Conservation (phyloP, 2,329 filamentous ascomycete genomes). For the Colletotrichum chrysophilum region DNA sequence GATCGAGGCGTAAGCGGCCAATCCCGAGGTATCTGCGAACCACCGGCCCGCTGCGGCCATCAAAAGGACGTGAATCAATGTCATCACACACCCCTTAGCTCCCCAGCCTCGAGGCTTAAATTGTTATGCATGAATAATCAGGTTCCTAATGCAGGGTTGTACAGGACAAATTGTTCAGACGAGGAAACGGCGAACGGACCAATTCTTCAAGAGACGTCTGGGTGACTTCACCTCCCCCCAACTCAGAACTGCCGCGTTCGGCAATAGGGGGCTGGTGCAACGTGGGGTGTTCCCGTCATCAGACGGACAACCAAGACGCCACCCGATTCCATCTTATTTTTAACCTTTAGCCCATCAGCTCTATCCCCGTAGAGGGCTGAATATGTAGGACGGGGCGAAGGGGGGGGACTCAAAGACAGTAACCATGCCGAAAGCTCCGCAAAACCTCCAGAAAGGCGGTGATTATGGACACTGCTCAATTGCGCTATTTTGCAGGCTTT, state of each 20-base stretch:
- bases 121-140: conserved; percentile 1
- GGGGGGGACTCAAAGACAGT: neutral
- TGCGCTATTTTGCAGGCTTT: neutral
- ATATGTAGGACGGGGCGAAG: neutral
- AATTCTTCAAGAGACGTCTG: neutral
- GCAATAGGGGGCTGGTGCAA: neutral
- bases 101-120: neutral
- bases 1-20: neutral
- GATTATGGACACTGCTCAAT: neutral
- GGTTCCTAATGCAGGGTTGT: neutral
- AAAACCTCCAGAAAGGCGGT: neutral
- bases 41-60: neutral
- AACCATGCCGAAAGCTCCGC: neutral
- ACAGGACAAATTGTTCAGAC: neutral
- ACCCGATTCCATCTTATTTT: neutral
- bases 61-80: neutral
- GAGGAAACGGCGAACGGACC: neutral
- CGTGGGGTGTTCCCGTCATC: neutral
- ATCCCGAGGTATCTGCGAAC: conserved; percentile 13
- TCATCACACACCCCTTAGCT: neutral
- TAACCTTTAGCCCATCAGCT: neutral
- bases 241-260: neutral
- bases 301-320: neutral
- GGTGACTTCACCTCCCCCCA: neutral
- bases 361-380: neutral